phyloP scores from a whole-genome alignment of 257 asterid species.

The Gynochthodes officinalis region DNA sequence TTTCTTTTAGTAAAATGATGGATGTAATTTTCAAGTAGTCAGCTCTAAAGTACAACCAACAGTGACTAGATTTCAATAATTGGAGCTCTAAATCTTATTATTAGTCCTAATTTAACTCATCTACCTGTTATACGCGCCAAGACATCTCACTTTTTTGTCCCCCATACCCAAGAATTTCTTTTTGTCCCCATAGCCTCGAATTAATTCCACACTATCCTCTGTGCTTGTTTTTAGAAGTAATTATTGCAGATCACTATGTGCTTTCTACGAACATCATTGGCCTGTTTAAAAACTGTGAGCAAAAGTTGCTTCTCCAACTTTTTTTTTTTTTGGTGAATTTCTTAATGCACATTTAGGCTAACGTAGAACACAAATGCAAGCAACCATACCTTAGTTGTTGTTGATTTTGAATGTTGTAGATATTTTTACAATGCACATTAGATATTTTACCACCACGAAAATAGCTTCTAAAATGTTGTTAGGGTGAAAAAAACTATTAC shows the following conservation, averaged over 20 bases:
- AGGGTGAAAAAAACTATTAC: too few species aligned
- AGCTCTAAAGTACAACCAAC: too few species aligned
- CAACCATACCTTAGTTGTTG: too few species aligned
- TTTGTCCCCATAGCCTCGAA: not conserved
- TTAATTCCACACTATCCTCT: not conserved
- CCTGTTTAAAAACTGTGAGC: not conserved
- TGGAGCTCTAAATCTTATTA: conserved; percentile 23
- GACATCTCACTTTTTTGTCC: not conserved
- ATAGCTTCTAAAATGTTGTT: too few species aligned
- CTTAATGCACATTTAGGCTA: too few species aligned
- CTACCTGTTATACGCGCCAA: not conserved
- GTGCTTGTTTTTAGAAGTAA: not conserved
- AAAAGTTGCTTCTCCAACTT: too few species aligned
- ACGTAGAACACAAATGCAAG: too few species aligned
- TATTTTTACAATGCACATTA: too few species aligned
- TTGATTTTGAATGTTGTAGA: too few species aligned
- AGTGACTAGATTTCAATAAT: not conserved
- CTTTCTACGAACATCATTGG: not conserved
- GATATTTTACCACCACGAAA: too few species aligned
- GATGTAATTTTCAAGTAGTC: too few species aligned
- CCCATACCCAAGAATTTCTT: not conserved
- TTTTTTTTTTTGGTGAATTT: too few species aligned
- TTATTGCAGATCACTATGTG: not conserved
- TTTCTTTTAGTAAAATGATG: not conserved
- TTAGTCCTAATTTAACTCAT: not conserved